Evolutionary conservation across 345 rosid genomes (phyloP), one percentile per base, ranked within the genome.

Genomic region (Gynandropsis gynandra): DNA sequence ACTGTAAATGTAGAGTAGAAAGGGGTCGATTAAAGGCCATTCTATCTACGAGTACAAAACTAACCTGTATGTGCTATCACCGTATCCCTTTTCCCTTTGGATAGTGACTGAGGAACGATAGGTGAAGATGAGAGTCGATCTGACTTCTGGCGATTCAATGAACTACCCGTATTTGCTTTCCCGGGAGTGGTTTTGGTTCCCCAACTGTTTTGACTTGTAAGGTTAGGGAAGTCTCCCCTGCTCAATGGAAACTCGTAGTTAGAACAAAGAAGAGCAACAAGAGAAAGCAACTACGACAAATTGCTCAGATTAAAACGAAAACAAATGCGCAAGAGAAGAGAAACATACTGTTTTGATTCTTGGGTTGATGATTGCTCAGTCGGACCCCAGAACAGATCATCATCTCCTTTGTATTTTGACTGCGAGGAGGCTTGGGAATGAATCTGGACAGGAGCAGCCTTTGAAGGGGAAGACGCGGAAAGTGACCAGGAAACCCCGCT

Each of bases 381-480:
- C 10, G 98, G 95, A 34, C 98, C 98, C 95, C 97, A 92, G 67
- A 92, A 92, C 32, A 92, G 77, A 65, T 92, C 95, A 52, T 85
- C 98, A 47, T 92, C 95, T 50, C 63, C 95, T 63, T 72, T 80
- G 50, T 68, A 34, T 61, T 81, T 92, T 37, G 77, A 72, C 56
- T 77, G 85, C 47, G 73, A 55, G 63, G 82, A 59, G 59, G 82
- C 32, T 29, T 62, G 78, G 16, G 84, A 80, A 57, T 74, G 77
- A 8, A 58, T 71, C 72, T 68, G 84, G 50, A 66, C 15, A 69
- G 95, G 62, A 57, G 76, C 76, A 50, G 64, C 76, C 76, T 82
- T 85, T 0, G 76, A 66, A 1, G 84, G 78, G 61, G 87, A 82
- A 56, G 89, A 62, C 46, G 70, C 67, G 17, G 90, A 57, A 54